Base-by-base conservation (phyloP, 2,329 filamentous ascomycete species). In the Hymenoscyphus infarciens region DNA sequence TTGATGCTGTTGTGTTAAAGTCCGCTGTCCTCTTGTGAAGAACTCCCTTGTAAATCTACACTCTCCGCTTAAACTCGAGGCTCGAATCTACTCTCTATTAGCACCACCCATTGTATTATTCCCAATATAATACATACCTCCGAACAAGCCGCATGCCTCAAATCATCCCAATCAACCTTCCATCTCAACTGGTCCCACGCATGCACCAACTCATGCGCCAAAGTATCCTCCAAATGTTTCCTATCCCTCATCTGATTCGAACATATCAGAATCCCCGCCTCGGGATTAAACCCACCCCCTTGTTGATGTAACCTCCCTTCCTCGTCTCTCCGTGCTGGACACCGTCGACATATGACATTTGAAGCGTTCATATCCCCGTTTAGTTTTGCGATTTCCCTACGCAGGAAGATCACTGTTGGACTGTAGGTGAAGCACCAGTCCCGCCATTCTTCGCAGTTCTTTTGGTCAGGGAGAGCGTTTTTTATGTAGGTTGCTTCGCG, bases 181-280 rank as follows among this genome's bases (percentile, higher is more conserved):
- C 92, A 99, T 67, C 94, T 81, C 70, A 98, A 74, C 75, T 96
- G 90, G 75, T 99, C 95, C 82, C 92, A 98, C 1, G 93, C 93
- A 76, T 99, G 95, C 60, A 99, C 90, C 92, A 99, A 96, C 79
- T 99, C 95, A 77, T 99, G 95, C 31, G 93, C 88, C 72, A 99
- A 80, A 11, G 93, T 97, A 75, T 99, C 95, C 79, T 99, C 95
- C 69, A 97, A 76, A 74, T 97, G 92, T 35, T 87, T 87, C 62
- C 87, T 81, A 73, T 92, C 87, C 63, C 88, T 82, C 74, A 98
- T 85, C 77, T 95, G 88, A 77, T 99, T 99, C 59, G 95, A 92
- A 77, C 95, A 99, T 25, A 99, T 82, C 73, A 96, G 75, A 66
- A 99, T 97, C 42, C 95, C 95, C 74, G 92, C 90, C 58, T 89